Base-by-base conservation (phyloP, 2,329 filamentous ascomycete genomes). In the Exophiala bonariae region DNA sequence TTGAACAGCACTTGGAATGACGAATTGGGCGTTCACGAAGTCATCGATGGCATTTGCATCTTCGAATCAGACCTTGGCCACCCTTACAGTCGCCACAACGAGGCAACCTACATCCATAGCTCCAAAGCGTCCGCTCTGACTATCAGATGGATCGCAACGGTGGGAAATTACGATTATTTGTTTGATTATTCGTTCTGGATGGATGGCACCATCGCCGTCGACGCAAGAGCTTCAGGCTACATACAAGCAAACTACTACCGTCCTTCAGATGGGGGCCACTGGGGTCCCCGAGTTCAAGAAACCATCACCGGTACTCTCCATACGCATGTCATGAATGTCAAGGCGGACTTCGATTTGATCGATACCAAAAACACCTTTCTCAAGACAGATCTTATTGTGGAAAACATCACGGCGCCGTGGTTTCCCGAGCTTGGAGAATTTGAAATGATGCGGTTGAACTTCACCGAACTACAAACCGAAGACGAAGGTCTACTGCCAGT, bases 121-220 rank as follows among this genome's bases (percentile, higher is more conserved):
- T 56, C 59, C 4, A 61, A 59, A 42, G 64, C 61, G 41, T 59
- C 62, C 3, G 63, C 58, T 45, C 50, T 80, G 33, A 64, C 66
- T 0, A 61, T 80, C 3, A 66, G 76, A 0, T 68, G 64, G 1
- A 68, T 79, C 3, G 66, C 69, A 0, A 78, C 75, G 0, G 70
- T 80, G 3, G 76, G 75, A 1, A 80, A 80, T 61, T 79, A 80
- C 56, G 77, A 80, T 51, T 73, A 71, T 49, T 68, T 70, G 7
- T 72, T 78, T 39, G 67, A 66, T 20, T 79, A 78, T 54, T 60
- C 63, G 5, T 80, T 80, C 59, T 69, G 67, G 52, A 52, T 74
- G 5, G 78, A 80, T 48, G 78, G 77, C 3, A 70, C 69, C 3
- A 70, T 81, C 2, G 63, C 71, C 3, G 70, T 79, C 22, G 72